Evolutionary conservation across 192 early-diverging fungal species (phyloP), one percentile per base, ranked within the genome.

Genomic region (Dispira parvispora): DNA sequence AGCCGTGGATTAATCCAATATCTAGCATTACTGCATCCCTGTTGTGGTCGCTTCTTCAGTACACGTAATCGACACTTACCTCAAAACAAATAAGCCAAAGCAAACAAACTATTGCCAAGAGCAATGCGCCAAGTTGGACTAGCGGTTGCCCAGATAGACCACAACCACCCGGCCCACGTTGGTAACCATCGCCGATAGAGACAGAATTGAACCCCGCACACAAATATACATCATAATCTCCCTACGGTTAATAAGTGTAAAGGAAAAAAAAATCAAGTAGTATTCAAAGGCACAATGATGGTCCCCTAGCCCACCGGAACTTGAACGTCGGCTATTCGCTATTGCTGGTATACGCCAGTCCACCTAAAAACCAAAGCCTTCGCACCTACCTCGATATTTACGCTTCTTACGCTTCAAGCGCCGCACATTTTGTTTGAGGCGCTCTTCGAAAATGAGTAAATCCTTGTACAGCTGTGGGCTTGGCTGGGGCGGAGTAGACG

Each of bases 401-500:
- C 80, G 82, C 63, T 84, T 82, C 45, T 84, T 76, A 61, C 78
- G 79, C 63, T 78, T 73, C 46, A 87, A 67, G 32, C 82, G 72
- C 11, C 77, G 71, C 70, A 85, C 76, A 71, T 86, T 89, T 65
- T 84, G 78, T 62, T 84, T 83, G 27, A 89, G 73, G 45, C 88
- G 72, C 68, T 89, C 88, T 61, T 89, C 88, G 68, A 89, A 89
- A 46, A 88, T 84, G 43, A 88, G 77, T 54, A 86, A 78, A 74
- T 89, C 88, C 61, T 84, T 76, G 67, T 81, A 89, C 50, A 76
- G 70, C 45, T 74, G 74, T 27, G 70, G 23, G 53, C 27, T 26
- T 20, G 53, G 53, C 27, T 55, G 53, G 16, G 53, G 53, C 12
- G 53, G 32, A 38, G 32, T 38, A 38, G 32, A 38, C 32, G 32